Evolutionary conservation across 2,329 filamentous ascomycete genomes (phyloP), one percentile per base, ranked within the genome.

Genomic region (Colletotrichum noveboracense): DNA sequence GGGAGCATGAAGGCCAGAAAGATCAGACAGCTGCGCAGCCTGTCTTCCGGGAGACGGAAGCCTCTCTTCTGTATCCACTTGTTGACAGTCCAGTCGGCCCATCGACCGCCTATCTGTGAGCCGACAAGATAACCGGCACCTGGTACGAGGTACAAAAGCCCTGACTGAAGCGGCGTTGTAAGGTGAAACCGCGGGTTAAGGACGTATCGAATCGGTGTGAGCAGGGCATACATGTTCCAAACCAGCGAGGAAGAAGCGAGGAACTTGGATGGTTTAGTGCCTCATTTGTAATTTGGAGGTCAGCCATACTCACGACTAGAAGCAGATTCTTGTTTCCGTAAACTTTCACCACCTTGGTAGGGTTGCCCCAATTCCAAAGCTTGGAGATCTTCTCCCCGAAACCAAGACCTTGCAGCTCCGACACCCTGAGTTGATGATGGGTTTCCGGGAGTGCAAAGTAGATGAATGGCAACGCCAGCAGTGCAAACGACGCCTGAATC

Each of bases 131-230:
- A 95, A 1, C 94, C 94, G 65, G 88, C 89, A 1, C 94, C 94
- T 0, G 94, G 94, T 0, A 93, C 93, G 24, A 96, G 90, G 81
- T 95, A 96, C 83, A 96, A 94, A 3, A 95, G 87, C 0, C 93
- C 93, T 0, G 89, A 91, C 78, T 94, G 89, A 18, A 95, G 88
- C 0, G 94, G 93, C 0, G 89, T 88, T 0, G 90, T 90, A 12
- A 95, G 88, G 70, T 92, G 82, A 85, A 96, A 95, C 26, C 94
- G 91, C 0, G 94, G 94, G 79, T 95, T 95, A 14, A 96, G 86
- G 6, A 95, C 89, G 78, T 94, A 94, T 24, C 94, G 92, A 71
- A 95, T 94, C 0, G 91, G 91, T 0, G 93, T 94, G 5, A 90
- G 82, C n/a, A 90, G 80, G 38, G 84, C 84, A 77, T 89, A 89